phyloP scores from a whole-genome alignment of 768 basidiomycete species.

The Suillus luteus region DNA sequence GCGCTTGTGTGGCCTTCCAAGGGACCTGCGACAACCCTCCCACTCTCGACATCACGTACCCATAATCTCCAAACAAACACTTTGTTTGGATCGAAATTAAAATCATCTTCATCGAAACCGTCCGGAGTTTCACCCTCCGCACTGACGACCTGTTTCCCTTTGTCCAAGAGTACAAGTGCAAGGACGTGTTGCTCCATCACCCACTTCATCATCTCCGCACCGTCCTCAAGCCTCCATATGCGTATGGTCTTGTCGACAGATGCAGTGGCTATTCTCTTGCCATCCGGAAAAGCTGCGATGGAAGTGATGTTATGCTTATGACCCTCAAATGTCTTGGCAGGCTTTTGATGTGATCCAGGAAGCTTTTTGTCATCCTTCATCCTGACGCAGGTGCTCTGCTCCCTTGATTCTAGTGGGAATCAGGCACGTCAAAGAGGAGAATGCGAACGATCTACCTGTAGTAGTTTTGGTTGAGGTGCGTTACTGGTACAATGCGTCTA shows the following conservation, averaged over 20 bases:
- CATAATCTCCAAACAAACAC: background rate
- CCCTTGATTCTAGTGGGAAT: too few relatives aligned
- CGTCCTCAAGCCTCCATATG: background rate
- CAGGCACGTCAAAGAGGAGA: background rate
- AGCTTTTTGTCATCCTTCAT: background rate
- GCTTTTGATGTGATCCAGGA: background rate
- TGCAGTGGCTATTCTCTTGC: too few relatives aligned
- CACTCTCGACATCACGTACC: background rate
- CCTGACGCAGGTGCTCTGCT: background rate
- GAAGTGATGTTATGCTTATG: background rate
- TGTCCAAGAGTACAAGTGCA: background rate
- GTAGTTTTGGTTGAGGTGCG: too few relatives aligned
- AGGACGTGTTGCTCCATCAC: background rate
- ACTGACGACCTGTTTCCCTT: background rate
- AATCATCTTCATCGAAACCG: background rate
- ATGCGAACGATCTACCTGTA: background rate
- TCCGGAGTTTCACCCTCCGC: background rate
- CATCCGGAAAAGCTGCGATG: too few relatives aligned
- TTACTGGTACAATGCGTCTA: too few relatives aligned
- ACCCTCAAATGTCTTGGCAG: constrained; percentile 1
- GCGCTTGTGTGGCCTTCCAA: background rate
- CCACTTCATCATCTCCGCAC: background rate
- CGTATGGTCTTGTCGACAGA: too few relatives aligned
- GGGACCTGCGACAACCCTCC: background rate
- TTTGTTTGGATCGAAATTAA: background rate